Percentiles rank a stretch among this genome's conserved stretches.
Conservation (phyloP, 495 filamentous ascomycete species). For the Immersiella caudata region DNA sequence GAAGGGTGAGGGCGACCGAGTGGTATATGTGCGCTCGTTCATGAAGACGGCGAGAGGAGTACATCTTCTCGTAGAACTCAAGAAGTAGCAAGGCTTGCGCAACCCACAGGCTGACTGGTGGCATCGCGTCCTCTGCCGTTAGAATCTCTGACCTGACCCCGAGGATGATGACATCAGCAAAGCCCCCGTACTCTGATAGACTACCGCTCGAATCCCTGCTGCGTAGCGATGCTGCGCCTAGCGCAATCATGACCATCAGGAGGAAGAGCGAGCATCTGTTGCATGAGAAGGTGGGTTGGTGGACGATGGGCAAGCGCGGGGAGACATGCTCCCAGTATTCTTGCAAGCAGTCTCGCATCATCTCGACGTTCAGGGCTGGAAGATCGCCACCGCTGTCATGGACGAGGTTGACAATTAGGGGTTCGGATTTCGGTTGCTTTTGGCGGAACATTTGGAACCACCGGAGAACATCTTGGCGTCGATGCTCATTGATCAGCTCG, state of each 20-base stretch:
- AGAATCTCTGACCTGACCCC: constrained; percentile 88
- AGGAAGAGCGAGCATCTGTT: constrained; percentile 80
- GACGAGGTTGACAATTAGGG: constrained; percentile 71
- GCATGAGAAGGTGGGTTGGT: constrained; percentile 87
- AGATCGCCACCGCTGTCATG: constrained; percentile 66
- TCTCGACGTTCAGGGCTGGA: constrained; percentile 78
- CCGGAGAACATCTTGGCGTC: constrained; percentile 75
- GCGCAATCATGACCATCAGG: constrained; percentile 82
- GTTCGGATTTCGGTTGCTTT: constrained; percentile 69
- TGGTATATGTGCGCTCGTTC: constrained; percentile 97
- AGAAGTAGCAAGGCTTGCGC: constrained; percentile 88
- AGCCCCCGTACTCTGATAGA: constrained; percentile 69
- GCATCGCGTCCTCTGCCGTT: constrained; percentile 79
- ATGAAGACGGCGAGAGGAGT: constrained; percentile 82
- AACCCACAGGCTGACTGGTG: constrained; percentile 91
- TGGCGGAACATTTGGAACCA: constrained; percentile 78
- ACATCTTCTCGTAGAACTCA: constrained; percentile 97
- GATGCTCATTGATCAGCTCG: constrained; percentile 80
- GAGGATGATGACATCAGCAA: constrained; percentile 82
- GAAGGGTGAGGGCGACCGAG: constrained; percentile 88
- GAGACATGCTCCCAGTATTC: constrained; percentile 95
- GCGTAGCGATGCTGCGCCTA: constrained; percentile 88
- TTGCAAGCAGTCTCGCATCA: constrained; percentile 90
- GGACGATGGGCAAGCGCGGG: constrained; percentile 88
- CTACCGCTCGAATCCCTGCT: constrained; percentile 68